Evolutionary conservation across 257 asterid species (phyloP), one percentile per base, ranked within the genome.

Genomic region (Jacaranda copaia): DNA sequence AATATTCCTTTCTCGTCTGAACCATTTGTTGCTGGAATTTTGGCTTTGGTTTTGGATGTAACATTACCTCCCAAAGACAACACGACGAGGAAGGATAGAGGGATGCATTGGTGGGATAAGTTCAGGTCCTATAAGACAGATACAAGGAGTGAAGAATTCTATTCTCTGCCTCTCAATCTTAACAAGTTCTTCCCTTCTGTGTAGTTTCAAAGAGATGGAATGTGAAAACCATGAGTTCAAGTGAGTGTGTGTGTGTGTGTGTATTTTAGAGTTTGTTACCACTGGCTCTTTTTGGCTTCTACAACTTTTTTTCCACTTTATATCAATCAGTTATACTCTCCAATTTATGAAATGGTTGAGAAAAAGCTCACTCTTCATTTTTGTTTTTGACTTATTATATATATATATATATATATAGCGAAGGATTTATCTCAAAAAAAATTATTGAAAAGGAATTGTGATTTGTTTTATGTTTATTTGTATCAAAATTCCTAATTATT

Each of bases 51-150:
- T 56, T 76, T 96, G 81, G 99, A 96, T 67, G 76, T 73, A 57
- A 88, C 96, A 0, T 59, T 96, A 81, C 91, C 89, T 5, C 89
- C 89, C 2, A 93, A 93, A 75, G 97, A 90, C 82, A 73, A 52
- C 25, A 39, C 89, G 38, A 77, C 87, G 43, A 82, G 89, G 84
- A 96, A 90, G 78, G 98, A 96, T 25, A 88, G 98, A 51, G 99
- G 99, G 32, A 78, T 90, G 97, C 94, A 87, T 4, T 96, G 98
- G 98, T 96, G 98, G 99, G 93, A 87, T 66, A 96, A 79, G 79
- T 93, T 93, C 84, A 74, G 85, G 63, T 90, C 94, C 43, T 91
- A 75, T 70, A 93, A 89, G 81, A 90, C 92, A 0, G 99, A 96
- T 74, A 79, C 93, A 6, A 90, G 98, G 78, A 92, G 95, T 49